Percentiles rank a stretch among this genome's conserved stretches.
phyloP scores from a whole-genome alignment of 108 stramenopile species.

The Fragilaria radians region DNA sequence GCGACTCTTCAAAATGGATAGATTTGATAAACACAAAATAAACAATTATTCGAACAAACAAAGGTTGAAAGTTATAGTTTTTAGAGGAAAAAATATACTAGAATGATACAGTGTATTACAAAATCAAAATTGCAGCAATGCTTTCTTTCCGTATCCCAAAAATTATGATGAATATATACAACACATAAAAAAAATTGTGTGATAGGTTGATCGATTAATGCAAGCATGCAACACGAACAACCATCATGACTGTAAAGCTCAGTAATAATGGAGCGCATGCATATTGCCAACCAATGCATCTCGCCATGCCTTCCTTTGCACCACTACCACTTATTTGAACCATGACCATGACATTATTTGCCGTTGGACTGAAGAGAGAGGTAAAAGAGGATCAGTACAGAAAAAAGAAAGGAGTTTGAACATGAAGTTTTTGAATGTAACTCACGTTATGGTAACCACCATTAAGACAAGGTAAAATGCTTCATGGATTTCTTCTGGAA shows the following conservation, averaged over 20 bases:
- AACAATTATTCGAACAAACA: too few relatives aligned
- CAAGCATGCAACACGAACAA: constrained; percentile 33
- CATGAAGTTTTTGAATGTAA: background rate
- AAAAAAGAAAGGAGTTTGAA: too few relatives aligned
- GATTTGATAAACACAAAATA: too few relatives aligned
- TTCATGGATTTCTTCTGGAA: constrained; percentile 75
- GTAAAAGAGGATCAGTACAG: background rate
- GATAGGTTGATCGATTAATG: too few relatives aligned
- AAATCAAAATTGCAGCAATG: too few relatives aligned
- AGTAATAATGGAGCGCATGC: constrained; percentile 63
- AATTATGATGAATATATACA: too few relatives aligned
- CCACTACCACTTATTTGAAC: constrained; percentile 65
- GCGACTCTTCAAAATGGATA: too few relatives aligned
- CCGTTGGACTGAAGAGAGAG: constrained; percentile 23
- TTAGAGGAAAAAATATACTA: too few relatives aligned
- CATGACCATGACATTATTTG: constrained; percentile 94
- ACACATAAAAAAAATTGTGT: too few relatives aligned
- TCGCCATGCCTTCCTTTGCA: constrained; percentile 73
- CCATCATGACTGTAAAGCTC: constrained; percentile 40
- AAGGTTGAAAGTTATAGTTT: too few relatives aligned
- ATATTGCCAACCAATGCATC: constrained; percentile 75
- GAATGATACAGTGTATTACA: too few relatives aligned
- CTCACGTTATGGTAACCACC: constrained; percentile 69
- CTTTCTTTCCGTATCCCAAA: too few relatives aligned
- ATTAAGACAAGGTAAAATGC: constrained; percentile 74